Percentiles rank a stretch among this genome's conserved stretches.
Conservation (phyloP, 768 basidiomycete genomes). For the Mycena floridula region DNA sequence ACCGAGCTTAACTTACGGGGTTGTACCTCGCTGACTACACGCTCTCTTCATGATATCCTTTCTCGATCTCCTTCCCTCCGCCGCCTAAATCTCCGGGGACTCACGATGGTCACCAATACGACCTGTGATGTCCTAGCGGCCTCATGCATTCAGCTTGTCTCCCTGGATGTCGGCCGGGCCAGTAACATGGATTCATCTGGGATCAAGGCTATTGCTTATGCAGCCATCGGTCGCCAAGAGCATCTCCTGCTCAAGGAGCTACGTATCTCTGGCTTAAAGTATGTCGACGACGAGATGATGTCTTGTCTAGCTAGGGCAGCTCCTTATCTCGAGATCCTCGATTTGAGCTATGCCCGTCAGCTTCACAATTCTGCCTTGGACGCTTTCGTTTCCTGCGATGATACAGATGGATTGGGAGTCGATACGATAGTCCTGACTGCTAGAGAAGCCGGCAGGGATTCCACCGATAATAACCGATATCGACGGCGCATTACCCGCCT, state of each 20-base stretch:
- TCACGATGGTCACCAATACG: conserved; percentile 62
- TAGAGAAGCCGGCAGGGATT: conserved; percentile 59
- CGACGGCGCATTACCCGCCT: conserved; percentile 61
- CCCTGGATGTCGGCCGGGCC: conserved; percentile 71
- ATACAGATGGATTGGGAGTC: conserved; percentile 26
- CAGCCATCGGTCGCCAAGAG: conserved; percentile 39
- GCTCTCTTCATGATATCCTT: conserved; percentile 65
- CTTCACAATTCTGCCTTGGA: conserved; percentile 74
- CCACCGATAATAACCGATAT: conserved; percentile 40
- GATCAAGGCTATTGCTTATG: conserved; percentile 40
- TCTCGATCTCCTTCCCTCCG: conserved; percentile 55
- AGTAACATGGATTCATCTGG: conserved; percentile 60
- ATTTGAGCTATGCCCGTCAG: conserved; percentile 67
- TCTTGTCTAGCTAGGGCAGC: conserved; percentile 59
- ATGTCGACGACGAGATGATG: conserved; percentile 56
- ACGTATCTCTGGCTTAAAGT: conserved; percentile 60
- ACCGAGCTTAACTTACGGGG: conserved; percentile 68
- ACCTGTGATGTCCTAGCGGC: conserved; percentile 65
- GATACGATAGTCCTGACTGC: conserved; percentile 49
- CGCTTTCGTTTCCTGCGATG: conserved; percentile 57
- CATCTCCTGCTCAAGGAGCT: conserved; percentile 55
- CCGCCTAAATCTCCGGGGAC: conserved; percentile 59
- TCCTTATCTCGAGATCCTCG: conserved; percentile 71
- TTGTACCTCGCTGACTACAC: conserved; percentile 58
- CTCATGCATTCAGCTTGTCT: conserved; percentile 48